These are phyloP conservation scores for Xylaria venustula DNA, from an alignment of 495 filamentous ascomycete genomes.

Conservation along the genomic window DNA sequence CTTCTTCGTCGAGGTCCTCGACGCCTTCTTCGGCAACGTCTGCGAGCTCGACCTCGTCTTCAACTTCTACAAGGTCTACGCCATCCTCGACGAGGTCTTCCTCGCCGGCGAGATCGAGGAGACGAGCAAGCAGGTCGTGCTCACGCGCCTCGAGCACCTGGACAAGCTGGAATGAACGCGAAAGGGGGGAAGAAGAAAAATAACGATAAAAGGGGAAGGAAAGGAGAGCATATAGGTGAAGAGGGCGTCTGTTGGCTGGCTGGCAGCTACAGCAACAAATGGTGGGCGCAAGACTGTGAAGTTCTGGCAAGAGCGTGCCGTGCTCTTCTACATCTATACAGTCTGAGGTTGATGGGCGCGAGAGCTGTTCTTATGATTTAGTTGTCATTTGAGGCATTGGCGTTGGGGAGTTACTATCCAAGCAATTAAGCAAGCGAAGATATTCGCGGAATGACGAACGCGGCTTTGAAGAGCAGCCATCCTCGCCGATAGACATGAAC, in stretches of 20 bases:
- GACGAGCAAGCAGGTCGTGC: conserved; percentile 95
- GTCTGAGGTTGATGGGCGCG: background rate
- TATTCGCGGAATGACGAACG: background rate
- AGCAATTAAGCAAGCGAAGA: background rate
- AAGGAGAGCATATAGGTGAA: too few relatives aligned
- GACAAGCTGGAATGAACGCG: conserved; percentile 80
- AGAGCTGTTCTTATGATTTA: background rate
- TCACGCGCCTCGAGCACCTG: conserved; percentile 90
- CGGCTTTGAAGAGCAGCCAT: background rate
- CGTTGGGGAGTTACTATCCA: conserved; percentile 1
- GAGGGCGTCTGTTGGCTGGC: too few relatives aligned
- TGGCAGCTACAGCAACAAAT: too few relatives aligned
- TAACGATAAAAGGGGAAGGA: background rate
- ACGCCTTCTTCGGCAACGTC: conserved; percentile 98
- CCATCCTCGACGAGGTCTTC: conserved; percentile 95
- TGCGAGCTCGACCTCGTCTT: conserved; percentile 99
- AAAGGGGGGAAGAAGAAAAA: background rate
- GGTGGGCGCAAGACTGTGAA: too few relatives aligned
- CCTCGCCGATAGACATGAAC: background rate
- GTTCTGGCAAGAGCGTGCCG: too few relatives aligned
- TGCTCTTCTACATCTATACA: too few relatives aligned
- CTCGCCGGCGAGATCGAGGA: conserved; percentile 97
- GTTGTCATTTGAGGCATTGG: conserved; percentile 2
- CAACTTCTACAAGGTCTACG: conserved; percentile 91
- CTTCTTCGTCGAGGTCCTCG: conserved; percentile 98